Conservation (phyloP, 768 basidiomycete genomes). For the Podaxis sp. region DNA sequence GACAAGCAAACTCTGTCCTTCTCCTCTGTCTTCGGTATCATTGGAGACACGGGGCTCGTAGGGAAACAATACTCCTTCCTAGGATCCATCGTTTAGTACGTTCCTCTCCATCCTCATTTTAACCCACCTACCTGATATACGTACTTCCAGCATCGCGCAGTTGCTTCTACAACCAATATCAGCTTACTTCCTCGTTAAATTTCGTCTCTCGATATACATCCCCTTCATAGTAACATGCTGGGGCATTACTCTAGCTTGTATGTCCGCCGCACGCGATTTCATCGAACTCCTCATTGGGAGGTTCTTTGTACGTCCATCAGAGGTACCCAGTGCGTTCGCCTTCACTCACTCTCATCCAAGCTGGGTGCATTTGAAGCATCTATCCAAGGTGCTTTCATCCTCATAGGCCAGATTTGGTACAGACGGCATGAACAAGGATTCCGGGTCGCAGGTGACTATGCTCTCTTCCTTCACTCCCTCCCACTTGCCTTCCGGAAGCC, state of each 20-base stretch:
- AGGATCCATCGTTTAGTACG: slow-evolving; percentile 33
- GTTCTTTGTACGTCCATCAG: slow-evolving; percentile 29
- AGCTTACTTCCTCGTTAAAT: slow-evolving; percentile 31
- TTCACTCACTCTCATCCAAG: slow-evolving; percentile 17
- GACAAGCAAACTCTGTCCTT: slow-evolving; percentile 35
- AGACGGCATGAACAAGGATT: slow-evolving; percentile 35
- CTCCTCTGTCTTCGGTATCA: slow-evolving; percentile 34
- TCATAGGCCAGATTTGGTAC: slow-evolving; percentile 36
- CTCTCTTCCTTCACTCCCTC: not conserved
- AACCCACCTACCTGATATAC: not conserved
- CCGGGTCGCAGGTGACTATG: slow-evolving; percentile 28
- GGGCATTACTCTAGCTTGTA: slow-evolving; percentile 31
- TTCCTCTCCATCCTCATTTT: not conserved
- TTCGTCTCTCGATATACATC: slow-evolving; percentile 31
- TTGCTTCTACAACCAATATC: slow-evolving; percentile 33
- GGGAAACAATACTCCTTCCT: slow-evolving; percentile 35
- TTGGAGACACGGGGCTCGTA: slow-evolving; percentile 27
- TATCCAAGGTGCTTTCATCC: slow-evolving; percentile 29
- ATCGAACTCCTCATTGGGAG: slow-evolving; percentile 29
- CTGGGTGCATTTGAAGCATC: slow-evolving; percentile 36
- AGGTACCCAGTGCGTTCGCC: not conserved
- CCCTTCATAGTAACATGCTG: slow-evolving; percentile 33
- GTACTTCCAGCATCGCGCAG: slow-evolving; percentile 28
- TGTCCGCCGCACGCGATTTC: slow-evolving; percentile 31
- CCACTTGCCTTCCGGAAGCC: not conserved